These are phyloP conservation scores for Pseudogymnoascus sp. DNA, from an alignment of 2,329 filamentous ascomycete genomes.

Conservation along the genomic window DNA sequence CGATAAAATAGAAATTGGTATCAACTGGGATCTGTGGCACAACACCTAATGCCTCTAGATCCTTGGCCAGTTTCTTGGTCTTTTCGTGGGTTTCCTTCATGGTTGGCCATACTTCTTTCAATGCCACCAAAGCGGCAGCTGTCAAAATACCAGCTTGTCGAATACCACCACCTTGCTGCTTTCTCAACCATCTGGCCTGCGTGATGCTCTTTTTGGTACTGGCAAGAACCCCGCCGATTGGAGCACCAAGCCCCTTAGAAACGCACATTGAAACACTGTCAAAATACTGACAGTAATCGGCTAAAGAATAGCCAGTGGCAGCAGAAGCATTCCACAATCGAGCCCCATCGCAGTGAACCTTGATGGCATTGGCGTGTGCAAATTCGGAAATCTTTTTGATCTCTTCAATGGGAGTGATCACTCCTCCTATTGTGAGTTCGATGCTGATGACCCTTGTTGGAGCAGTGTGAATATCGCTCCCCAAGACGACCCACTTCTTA, in stretches of 20 bases:
- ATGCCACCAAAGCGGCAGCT: constrained; percentile 66
- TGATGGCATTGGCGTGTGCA: constrained; percentile 56
- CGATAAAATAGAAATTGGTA: not conserved
- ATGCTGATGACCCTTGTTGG: constrained; percentile 76
- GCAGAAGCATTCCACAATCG: constrained; percentile 75
- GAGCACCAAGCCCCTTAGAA: constrained; percentile 75
- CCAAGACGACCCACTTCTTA: constrained; percentile 53
- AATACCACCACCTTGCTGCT: constrained; percentile 72
- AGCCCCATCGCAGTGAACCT: constrained; percentile 72
- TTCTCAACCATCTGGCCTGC: constrained; percentile 65
- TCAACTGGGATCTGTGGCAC: not conserved
- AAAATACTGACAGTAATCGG: constrained; percentile 61
- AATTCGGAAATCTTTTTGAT: constrained; percentile 62
- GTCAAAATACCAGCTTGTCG: constrained; percentile 71
- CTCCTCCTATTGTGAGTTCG: constrained; percentile 79
- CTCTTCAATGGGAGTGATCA: constrained; percentile 70
- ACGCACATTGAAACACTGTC: constrained; percentile 75
- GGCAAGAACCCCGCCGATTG: constrained; percentile 69
- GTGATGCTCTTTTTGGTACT: constrained; percentile 39
- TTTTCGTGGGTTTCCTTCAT: not conserved
- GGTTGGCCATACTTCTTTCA: constrained; percentile 48
- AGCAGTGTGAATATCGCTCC: constrained; percentile 67
- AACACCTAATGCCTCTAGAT: not conserved
- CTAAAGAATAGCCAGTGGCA: constrained; percentile 58
- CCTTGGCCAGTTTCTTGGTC: not conserved